Evolutionary conservation across 345 rosid genomes (phyloP), one percentile per base, ranked within the genome.

Genomic region (Passiflora organensis): DNA sequence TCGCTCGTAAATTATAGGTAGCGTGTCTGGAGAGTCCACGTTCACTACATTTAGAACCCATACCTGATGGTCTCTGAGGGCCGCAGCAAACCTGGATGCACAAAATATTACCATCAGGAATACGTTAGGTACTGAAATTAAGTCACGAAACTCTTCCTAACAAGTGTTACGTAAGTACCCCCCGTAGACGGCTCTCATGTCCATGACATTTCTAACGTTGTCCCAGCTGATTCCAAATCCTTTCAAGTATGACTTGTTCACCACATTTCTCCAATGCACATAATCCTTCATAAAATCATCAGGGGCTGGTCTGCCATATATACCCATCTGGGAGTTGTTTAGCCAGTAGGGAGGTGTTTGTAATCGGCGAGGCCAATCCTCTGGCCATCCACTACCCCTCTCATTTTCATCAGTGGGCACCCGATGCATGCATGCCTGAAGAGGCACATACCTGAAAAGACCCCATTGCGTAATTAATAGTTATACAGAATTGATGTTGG

Each of bases 171-270:
- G 13, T 13, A 1, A 12, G 36, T 86, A 89, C 94, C 96, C 99
- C 65, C 91, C 95, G 37, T 86, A 93, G 53, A 83, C 94, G 61
- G 95, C 89, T 80, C 94, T 65, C 99, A 86, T 86, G 68, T 93
- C 99, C 99, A 93, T 80, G 28, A 93, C 81, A 62, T 80, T 93
- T 65, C 95, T 78, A 23, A 89, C 91, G 44, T 84, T 70, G 15
- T 83, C 64, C 97, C 99, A 89, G 42, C 80, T 80, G 76, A 93
- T 79, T 6, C 95, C 97, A 50, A 89, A 60, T 61, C 77, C 87
- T 13, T 72, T 84, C 80, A 86, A 71, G 68, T 89, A 89, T 43
- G 81, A 74, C 43, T 66, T 71, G 69, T 69, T 76, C 25, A 89
- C 95, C 12, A 86, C 91, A 32, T 71, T 65, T 59, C 80, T 85